Percentiles rank a stretch among this genome's conserved stretches.
These are phyloP conservation scores for Pseudogymnoascus sp. DNA, from an alignment of 2,329 filamentous ascomycete genomes.

Conservation along the genomic window DNA sequence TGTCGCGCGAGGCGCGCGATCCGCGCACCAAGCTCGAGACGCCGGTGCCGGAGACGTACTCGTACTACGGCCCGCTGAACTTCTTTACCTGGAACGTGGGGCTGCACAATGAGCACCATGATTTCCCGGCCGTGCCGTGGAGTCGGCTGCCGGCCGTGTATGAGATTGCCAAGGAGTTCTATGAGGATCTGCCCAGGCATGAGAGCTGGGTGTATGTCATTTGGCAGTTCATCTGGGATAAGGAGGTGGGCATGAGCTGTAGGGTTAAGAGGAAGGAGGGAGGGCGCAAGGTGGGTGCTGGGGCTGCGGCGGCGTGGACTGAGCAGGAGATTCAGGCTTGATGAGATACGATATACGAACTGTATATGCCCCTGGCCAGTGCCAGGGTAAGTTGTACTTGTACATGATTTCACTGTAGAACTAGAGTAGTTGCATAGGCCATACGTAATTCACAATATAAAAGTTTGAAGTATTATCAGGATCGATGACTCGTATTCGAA, in stretches of 20 bases:
- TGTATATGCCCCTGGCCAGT: background rate
- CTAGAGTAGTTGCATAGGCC: background rate
- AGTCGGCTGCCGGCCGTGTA: slow-evolving; percentile 73
- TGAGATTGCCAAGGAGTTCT: slow-evolving; percentile 81
- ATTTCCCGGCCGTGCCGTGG: slow-evolving; percentile 96
- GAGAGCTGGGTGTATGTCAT: slow-evolving; percentile 88
- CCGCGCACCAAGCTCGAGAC: slow-evolving; percentile 43
- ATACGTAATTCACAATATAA: slow-evolving; percentile 3
- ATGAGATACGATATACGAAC: slow-evolving; percentile 16
- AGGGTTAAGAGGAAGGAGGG: slow-evolving; percentile 88
- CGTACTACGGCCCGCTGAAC: slow-evolving; percentile 92
- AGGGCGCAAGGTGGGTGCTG: slow-evolving; percentile 48
- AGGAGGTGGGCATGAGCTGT: slow-evolving; percentile 82
- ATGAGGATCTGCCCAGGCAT: slow-evolving; percentile 77
- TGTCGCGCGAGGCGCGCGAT: slow-evolving; percentile 41
- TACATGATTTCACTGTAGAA: background rate
- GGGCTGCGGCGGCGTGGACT: slow-evolving; percentile 52
- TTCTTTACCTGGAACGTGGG: slow-evolving; percentile 94
- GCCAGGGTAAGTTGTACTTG: background rate
- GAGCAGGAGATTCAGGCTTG: slow-evolving; percentile 62
- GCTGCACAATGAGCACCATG: slow-evolving; percentile 97
- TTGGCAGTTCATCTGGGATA: slow-evolving; percentile 92
- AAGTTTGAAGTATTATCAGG: background rate
- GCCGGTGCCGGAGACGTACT: slow-evolving; percentile 85
- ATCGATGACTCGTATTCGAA: slow-evolving; percentile 8